Evolutionary conservation across 176 grass and related monocot species (phyloP), one percentile per base, ranked within the genome.

Genomic region (Metroxylon sagu): DNA sequence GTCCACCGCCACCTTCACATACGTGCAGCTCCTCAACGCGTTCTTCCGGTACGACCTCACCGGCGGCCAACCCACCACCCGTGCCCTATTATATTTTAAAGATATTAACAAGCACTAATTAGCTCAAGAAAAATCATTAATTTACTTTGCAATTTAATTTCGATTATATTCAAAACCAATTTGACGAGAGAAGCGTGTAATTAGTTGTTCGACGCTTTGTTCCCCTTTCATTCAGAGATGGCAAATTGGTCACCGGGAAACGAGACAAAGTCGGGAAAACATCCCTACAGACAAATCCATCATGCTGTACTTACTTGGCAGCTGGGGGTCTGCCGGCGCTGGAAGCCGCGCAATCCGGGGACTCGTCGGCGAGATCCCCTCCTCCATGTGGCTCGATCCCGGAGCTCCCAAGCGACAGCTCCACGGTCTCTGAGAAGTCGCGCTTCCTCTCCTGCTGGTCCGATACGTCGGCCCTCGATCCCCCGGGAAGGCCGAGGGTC

Each of bases 1-100:
- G 28, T 98, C 94, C 26, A 98, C 94, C 65, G 84, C 84, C 70
- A 98, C 94, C 75, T 98, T 98, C 16, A 98, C 88, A 79, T 83
- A 92, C 62, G 84, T 98, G 71, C 76, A 72, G 54, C 69, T 82
- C 56, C 69, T 79, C 76, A 93, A 53, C 62, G 68, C 88, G 81
- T 89, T 92, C 69, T 82, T 73, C 16, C 93, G 71, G 88, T 76
- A 92, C 3, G 87, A 77, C 49, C 85, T 77, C 76, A 92, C 94
- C n/a, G 88, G 94, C 18, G 94, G 94, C 94, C 94, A 98, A 14
- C 94, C 94, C 64, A 98, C 76, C 48, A 88, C 90, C 39, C 74
- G 73, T 50, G 77, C 85, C 75, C 89, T 95, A 43, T 43, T 43
- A 43, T 3, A 43, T 12, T 2, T 43, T 10, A 43, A 43, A 57